These are phyloP conservation scores for Colletotrichum graminicola DNA, from an alignment of 2,329 filamentous ascomycete genomes.

Conservation along the genomic window DNA sequence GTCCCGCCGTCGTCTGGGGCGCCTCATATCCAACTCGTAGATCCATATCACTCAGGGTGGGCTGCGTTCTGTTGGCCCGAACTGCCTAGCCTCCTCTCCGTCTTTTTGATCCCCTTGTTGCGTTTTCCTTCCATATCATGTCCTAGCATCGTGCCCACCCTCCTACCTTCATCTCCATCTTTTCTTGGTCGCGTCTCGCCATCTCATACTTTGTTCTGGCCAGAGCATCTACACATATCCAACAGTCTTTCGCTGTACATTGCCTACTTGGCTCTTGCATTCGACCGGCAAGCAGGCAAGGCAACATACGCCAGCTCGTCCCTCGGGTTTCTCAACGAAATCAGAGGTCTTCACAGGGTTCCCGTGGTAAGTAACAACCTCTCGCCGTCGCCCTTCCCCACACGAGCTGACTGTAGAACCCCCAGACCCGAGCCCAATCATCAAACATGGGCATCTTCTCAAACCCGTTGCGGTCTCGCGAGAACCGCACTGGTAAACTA, in stretches of 20 bases:
- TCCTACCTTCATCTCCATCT: slow-evolving; percentile 36
- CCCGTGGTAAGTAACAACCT: slow-evolving; percentile 20
- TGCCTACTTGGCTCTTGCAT: slow-evolving; percentile 7
- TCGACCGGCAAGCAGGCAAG: slow-evolving; percentile 9
- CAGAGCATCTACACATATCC: slow-evolving; percentile 18
- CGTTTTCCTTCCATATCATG: slow-evolving; percentile 41
- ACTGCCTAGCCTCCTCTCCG: slow-evolving; percentile 25
- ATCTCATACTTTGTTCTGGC: slow-evolving; percentile 23
- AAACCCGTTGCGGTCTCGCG: slow-evolving; percentile 61
- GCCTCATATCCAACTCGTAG: slow-evolving; percentile 39
- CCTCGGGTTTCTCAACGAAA: slow-evolving; percentile 9
- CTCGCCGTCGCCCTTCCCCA: not conserved
- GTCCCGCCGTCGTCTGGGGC: slow-evolving; percentile 41
- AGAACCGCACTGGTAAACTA: slow-evolving; percentile 56
- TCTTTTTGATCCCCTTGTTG: slow-evolving; percentile 37
- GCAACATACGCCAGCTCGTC: slow-evolving; percentile 8
- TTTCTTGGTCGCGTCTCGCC: slow-evolving; percentile 18
- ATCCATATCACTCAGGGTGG: slow-evolving; percentile 40
- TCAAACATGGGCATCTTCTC: slow-evolving; percentile 63
- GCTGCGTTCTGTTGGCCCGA: slow-evolving; percentile 33
- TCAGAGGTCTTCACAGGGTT: slow-evolving; percentile 8
- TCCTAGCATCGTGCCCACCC: slow-evolving; percentile 33
- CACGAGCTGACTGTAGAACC: slow-evolving; percentile 6
- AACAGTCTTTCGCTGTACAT: slow-evolving; percentile 17
- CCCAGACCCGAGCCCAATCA: slow-evolving; percentile 33